Evolutionary conservation across 2,329 filamentous ascomycete genomes (phyloP).

Genomic region (Claviceps quebecensis): DNA sequence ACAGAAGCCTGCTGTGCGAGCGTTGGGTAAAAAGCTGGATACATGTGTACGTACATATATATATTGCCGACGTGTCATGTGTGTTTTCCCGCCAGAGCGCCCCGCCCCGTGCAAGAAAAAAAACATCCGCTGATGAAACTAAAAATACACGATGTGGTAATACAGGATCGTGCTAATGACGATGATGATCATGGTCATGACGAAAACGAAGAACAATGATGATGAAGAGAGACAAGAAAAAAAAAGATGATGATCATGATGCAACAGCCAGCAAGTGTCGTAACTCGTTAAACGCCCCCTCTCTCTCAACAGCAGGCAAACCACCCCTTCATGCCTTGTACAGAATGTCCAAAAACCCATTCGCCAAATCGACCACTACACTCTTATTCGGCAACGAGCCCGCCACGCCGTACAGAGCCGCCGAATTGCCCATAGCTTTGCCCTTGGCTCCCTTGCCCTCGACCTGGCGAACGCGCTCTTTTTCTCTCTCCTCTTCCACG

Average conservation of each 20-base stretch:
- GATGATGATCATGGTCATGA: neutral
- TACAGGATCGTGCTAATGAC: neutral
- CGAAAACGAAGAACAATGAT: neutral
- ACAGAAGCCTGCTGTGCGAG: no score
- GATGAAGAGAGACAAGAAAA: neutral
- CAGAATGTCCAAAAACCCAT: slow-evolving; percentile 79
- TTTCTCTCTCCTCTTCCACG: slow-evolving; percentile 62
- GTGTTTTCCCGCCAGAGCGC: neutral
- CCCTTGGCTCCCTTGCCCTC: slow-evolving; percentile 54
- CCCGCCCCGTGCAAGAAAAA: neutral
- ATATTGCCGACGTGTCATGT: neutral
- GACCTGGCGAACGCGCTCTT: slow-evolving; percentile 57
- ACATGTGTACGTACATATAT: no score
- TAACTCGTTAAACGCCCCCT: neutral
- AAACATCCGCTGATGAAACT: neutral
- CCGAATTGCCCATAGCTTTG: slow-evolving; percentile 61
- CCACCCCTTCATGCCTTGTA: slow-evolving; percentile 57
- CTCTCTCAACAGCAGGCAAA: no score
- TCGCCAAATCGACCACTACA: slow-evolving; percentile 79
- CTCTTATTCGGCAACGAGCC: slow-evolving; percentile 92
- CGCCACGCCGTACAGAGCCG: slow-evolving; percentile 86
- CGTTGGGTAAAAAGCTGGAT: no score
- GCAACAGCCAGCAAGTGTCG: neutral
- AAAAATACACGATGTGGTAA: neutral
- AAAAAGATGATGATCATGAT: neutral